A percentile compares a stretch with the other conserved stretches of the same genome.
Conservation (phyloP, 2,329 filamentous ascomycete genomes). For the Penicillium sp. region DNA sequence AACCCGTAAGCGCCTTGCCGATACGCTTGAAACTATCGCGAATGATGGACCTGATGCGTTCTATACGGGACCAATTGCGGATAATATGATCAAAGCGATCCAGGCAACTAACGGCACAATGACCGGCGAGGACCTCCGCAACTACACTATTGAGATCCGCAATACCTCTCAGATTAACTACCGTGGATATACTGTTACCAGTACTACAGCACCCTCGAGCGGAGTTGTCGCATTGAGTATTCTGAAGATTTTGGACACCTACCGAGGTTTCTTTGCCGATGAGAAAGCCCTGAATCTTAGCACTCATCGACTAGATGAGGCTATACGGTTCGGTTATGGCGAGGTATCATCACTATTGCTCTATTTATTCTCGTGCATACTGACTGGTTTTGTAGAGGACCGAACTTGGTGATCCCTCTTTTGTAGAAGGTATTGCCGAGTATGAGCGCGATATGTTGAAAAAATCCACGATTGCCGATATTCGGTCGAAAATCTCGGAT, state of each 20-base stretch:
- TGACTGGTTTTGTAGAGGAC: slow-evolving; percentile 57
- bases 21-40: slow-evolving; percentile 79
- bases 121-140: slow-evolving; percentile 75
- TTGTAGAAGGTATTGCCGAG: slow-evolving; percentile 64
- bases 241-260: slow-evolving; percentile 83
- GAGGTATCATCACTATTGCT: slow-evolving; percentile 36
- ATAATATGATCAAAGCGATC: slow-evolving; percentile 72
- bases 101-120: slow-evolving; percentile 78
- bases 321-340: slow-evolving; percentile 87
- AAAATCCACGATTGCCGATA: slow-evolving; percentile 60
- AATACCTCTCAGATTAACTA: slow-evolving; percentile 67
- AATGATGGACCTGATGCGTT: slow-evolving; percentile 73
- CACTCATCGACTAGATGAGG: slow-evolving; percentile 82
- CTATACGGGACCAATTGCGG: slow-evolving; percentile 72
- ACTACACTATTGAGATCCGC: slow-evolving; percentile 71
- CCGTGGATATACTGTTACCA: slow-evolving; percentile 70
- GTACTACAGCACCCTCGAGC: slow-evolving; percentile 72
- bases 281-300: slow-evolving; percentile 64
- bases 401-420: slow-evolving; percentile 81
- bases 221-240: slow-evolving; percentile 75
- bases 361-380: background rate
- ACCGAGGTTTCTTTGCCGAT: slow-evolving; percentile 64
- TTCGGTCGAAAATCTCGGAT: slow-evolving; percentile 73
- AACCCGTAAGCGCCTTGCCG: slow-evolving; percentile 77
- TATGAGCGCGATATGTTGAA: slow-evolving; percentile 73